Evolutionary conservation across 2,329 filamentous ascomycete species (phyloP).

Genomic region (Lachnellula willkommii): DNA sequence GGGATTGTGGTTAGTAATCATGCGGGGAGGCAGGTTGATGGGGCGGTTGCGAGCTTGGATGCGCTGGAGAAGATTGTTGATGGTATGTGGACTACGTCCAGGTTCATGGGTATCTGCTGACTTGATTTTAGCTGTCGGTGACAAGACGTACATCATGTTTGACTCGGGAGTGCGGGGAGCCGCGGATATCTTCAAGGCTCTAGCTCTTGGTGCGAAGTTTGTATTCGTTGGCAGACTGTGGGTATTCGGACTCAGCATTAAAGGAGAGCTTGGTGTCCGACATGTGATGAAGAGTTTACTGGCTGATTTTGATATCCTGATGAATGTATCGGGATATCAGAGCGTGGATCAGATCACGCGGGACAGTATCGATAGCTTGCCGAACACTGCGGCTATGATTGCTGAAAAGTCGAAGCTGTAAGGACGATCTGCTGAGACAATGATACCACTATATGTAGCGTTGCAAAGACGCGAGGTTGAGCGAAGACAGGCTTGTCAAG

Average conservation of each 20-base stretch:
- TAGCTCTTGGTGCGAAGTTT: slow-evolving; percentile 57
- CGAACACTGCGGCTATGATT: slow-evolving; percentile 37
- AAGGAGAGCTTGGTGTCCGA: slow-evolving; percentile 54
- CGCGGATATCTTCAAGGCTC: slow-evolving; percentile 54
- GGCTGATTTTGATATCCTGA: slow-evolving; percentile 57
- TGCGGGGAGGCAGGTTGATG: slow-evolving; percentile 56
- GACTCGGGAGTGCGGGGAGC: slow-evolving; percentile 54
- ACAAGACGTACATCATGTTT: slow-evolving; percentile 33
- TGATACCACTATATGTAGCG: too few species aligned
- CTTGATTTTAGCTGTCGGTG: slow-evolving; percentile 12
- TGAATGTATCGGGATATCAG: slow-evolving; percentile 53
- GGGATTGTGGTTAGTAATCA: slow-evolving; percentile 57
- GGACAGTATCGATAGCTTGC: slow-evolving; percentile 36
- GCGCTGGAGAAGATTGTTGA: slow-evolving; percentile 53
- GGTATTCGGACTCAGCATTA: slow-evolving; percentile 55
- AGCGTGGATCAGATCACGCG: slow-evolving; percentile 47
- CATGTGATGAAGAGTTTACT: slow-evolving; percentile 58
- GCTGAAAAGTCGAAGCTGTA: slow-evolving; percentile 31
- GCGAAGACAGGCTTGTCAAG: too few species aligned
- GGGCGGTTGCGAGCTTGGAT: slow-evolving; percentile 54
- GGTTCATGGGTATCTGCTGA: neutral
- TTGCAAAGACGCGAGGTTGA: too few species aligned
- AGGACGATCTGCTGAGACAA: neutral
- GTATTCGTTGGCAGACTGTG: slow-evolving; percentile 57
- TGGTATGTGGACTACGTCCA: slow-evolving; percentile 29